phyloP scores from a whole-genome alignment of 306 rosid species.

The Herpetospermum pedunculosum region DNA sequence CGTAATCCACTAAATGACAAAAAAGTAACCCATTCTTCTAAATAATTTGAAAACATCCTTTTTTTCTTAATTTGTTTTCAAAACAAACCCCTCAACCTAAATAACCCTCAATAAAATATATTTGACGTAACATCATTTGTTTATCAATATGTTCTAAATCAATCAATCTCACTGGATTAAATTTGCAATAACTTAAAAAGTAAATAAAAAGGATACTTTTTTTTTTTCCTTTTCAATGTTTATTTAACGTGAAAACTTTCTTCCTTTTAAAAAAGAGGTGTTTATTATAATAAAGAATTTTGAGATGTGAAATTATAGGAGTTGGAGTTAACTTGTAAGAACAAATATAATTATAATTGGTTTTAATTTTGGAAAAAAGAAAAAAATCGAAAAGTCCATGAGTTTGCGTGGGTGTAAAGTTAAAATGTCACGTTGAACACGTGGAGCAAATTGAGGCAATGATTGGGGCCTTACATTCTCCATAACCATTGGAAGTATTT shows the following conservation, averaged over 20 bases:
- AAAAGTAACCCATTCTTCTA: no score
- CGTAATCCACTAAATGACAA: no score
- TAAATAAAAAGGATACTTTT: neutral
- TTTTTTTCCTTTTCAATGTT: neutral
- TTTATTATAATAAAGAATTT: neutral
- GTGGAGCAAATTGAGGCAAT: neutral
- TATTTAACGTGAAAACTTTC: neutral
- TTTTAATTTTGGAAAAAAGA: neutral
- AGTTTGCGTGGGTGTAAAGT: neutral
- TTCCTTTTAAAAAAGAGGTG: neutral
- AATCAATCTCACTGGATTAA: no score
- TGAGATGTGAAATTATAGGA: neutral
- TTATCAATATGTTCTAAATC: no score
- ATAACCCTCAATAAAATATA: no score
- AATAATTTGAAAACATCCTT: no score
- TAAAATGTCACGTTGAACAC: neutral
- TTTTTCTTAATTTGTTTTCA: no score
- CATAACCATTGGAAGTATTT: neutral
- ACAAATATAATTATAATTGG: conserved; percentile 4
- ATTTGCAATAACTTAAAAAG: neutral
- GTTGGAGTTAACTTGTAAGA: neutral
- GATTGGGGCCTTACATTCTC: neutral
- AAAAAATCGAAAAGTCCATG: neutral
- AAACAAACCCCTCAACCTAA: no score
- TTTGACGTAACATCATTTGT: no score